Base-by-base conservation (phyloP, 2,329 filamentous ascomycete species). In the Ophiocordyceps camponoti-floridani region DNA sequence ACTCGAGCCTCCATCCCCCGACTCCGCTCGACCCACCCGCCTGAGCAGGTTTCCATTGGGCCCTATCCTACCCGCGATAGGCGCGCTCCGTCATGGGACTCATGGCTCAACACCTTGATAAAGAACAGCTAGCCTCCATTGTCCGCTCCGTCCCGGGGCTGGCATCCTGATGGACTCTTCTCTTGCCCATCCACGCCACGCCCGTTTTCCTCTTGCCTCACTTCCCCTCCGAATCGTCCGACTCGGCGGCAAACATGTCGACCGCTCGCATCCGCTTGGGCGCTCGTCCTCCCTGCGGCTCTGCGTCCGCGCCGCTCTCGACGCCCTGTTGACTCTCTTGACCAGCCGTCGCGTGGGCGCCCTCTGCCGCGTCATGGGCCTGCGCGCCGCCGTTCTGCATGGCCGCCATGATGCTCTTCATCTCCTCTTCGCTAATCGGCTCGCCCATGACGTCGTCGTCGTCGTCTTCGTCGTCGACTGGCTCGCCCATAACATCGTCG, bases 171-270 rank as follows among this genome's bases (percentile, higher is more conserved):
- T 30, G 27, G 6, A 6, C 27, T 11, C 11, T 30, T 30, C 5
- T 30, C 11, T 30, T 30, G 27, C 11, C n/a, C n/a, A n/a, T n/a
- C n/a, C n/a, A n/a, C n/a, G n/a, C n/a, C n/a, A n/a, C n/a, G n/a
- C n/a, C n/a, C n/a, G n/a, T n/a, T n/a, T n/a, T n/a, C n/a, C n/a
- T n/a, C 33, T 8, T 16, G 13, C 13, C 16, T 16, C 14, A 37
- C 12, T 37, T 5, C n/a, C 41, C 28, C 7, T 49, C 52, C 12
- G 56, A 58, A 13, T 61, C 72, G 51, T 83, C 83, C 4, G 80
- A 83, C 58, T 83, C n/a, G n/a, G n/a, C 82, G 11, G 82, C 84
- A 73, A 91, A 93, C 84, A 91, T 88, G 56, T 91, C 84, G 52
- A 83, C 82, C 4, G 84, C 84, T 52, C 78, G 77, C 60, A 84